Conservation (phyloP, 257 asterid species). For the Plantago major region DNA sequence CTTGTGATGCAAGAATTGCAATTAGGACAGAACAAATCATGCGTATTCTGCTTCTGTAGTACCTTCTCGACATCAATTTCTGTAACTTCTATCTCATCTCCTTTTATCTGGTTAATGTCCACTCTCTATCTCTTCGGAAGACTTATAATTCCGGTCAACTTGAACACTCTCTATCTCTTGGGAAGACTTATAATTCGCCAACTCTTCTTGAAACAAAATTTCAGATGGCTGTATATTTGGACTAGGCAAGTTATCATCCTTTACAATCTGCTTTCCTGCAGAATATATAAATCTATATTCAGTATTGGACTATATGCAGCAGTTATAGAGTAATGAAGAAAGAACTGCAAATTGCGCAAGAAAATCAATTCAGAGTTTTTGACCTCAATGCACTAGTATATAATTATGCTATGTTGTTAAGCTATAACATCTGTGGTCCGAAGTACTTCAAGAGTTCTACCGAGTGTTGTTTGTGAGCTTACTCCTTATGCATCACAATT, state of each 20-base stretch:
- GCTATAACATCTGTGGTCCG: too few species aligned
- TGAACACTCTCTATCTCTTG: not conserved
- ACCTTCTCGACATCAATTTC: conserved; percentile 62
- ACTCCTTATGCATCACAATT: too few species aligned
- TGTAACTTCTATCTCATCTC: conserved; percentile 38
- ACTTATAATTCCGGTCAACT: not conserved
- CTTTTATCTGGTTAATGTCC: conserved; percentile 6
- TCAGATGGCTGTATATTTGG: conserved; percentile 30
- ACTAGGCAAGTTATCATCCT: conserved; percentile 16
- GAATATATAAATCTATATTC: conserved; percentile 22
- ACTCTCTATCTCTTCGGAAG: not conserved
- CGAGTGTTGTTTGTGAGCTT: too few species aligned
- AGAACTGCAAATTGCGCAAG: not conserved
- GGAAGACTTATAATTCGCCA: not conserved
- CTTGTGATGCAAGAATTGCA: conserved; percentile 86
- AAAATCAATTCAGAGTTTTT: too few species aligned
- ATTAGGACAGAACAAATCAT: conserved; percentile 84
- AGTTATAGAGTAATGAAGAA: not conserved
- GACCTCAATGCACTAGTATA: too few species aligned
- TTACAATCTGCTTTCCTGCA: conserved; percentile 25
- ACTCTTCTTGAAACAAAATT: conserved; percentile 24
- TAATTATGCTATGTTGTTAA: too few species aligned
- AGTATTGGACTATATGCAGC: conserved; percentile 31
- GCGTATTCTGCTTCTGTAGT: conserved; percentile 58
- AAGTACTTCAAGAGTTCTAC: too few species aligned